Evolutionary conservation across 331 rosid genomes (phyloP).

Genomic region (Dryas integrifolia): DNA sequence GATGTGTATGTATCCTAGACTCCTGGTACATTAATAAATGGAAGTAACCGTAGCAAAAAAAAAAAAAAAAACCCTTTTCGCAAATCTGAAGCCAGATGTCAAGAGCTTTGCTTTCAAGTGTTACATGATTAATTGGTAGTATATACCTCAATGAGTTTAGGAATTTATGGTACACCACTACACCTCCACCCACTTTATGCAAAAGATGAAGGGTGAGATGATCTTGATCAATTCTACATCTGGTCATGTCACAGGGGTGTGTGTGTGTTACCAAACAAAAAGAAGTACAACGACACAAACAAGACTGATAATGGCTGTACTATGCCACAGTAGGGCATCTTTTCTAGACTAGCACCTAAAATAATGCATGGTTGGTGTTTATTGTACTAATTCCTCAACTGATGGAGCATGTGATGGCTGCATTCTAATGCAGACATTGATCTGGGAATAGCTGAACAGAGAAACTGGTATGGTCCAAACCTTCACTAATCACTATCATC

Average conservation of each 20-base stretch:
- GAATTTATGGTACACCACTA: slow-evolving; percentile 5
- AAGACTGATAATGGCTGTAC: slow-evolving; percentile 8
- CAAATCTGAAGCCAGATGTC: slow-evolving; percentile 6
- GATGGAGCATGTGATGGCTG: no score
- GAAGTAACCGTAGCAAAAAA: neutral
- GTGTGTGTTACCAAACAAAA: neutral
- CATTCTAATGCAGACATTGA: no score
- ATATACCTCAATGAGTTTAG: neutral
- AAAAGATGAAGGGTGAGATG: neutral
- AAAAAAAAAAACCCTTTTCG: neutral
- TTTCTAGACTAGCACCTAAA: no score
- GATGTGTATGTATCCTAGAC: neutral
- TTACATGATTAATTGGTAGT: no score
- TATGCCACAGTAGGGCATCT: no score
- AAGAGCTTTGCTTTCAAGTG: neutral
- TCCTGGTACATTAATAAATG: neutral
- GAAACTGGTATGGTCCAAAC: no score
- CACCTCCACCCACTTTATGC: neutral
- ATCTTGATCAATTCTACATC: neutral
- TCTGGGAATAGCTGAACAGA: no score
- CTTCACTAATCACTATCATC: no score
- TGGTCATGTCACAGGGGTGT: neutral
- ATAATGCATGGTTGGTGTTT: no score
- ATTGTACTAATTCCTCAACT: no score
- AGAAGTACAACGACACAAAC: neutral